Evolutionary conservation across 1,284 basidiomycete genomes (phyloP).

Genomic region (Cutaneotrichosporon dermatis): DNA sequence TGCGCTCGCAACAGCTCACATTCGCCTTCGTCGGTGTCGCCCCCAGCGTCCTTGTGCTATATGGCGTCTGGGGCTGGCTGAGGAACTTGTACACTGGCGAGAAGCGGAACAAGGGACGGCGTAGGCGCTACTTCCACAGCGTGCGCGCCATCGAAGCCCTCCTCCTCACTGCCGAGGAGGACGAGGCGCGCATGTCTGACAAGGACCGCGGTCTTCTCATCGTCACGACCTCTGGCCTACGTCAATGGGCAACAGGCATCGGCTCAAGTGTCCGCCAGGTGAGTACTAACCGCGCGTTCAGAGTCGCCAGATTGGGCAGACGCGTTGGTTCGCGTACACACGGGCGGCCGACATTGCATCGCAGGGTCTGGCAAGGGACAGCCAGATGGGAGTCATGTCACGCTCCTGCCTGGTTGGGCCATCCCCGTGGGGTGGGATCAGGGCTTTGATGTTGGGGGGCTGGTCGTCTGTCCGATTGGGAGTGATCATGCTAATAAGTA

Average conservation of each 20-base stretch:
- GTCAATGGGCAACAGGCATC: constrained; percentile 48
- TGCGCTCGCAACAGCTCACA: constrained; percentile 91
- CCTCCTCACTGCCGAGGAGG: constrained; percentile 48
- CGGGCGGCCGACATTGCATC: too few relatives aligned
- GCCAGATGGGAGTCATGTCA: too few relatives aligned
- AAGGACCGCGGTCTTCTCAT: constrained; percentile 52
- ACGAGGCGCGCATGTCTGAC: constrained; percentile 46
- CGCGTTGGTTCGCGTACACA: too few relatives aligned
- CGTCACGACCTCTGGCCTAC: constrained; percentile 47
- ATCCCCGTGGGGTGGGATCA: too few relatives aligned
- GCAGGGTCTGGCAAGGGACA: too few relatives aligned
- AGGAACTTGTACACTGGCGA: constrained; percentile 53
- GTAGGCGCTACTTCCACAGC: constrained; percentile 49
- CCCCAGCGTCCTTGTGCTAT: constrained; percentile 77
- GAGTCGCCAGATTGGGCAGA: too few relatives aligned
- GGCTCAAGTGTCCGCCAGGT: constrained; percentile 29
- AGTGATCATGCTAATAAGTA: too few relatives aligned
- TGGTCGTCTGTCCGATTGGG: too few relatives aligned
- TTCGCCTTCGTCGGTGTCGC: constrained; percentile 97
- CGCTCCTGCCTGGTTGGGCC: too few relatives aligned
- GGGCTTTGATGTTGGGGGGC: too few relatives aligned
- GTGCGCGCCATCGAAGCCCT: constrained; percentile 65
- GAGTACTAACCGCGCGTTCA: constrained; percentile 3
- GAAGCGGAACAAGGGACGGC: constrained; percentile 43
- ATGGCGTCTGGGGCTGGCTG: constrained; percentile 60